Evolutionary conservation across 2,329 filamentous ascomycete species (phyloP).

Genomic region (Aspergillus pseudotamarii): DNA sequence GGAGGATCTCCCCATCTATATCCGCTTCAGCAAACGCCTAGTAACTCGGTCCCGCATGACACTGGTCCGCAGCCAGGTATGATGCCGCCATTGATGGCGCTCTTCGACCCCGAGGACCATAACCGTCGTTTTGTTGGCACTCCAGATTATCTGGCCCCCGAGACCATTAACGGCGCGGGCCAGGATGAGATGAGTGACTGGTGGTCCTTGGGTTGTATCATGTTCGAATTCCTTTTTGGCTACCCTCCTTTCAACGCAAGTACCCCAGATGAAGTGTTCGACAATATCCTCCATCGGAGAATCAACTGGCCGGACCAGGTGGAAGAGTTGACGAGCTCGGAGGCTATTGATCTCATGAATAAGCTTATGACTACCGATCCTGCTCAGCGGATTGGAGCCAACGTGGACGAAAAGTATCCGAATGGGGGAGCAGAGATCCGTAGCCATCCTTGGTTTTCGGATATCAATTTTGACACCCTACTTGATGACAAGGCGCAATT

Average conservation of each 20-base stretch:
- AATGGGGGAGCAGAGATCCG: constrained; percentile 91
- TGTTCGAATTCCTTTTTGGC: constrained; percentile 95
- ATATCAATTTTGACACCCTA: constrained; percentile 84
- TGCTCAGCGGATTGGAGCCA: constrained; percentile 78
- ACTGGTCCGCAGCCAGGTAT: constrained; percentile 65
- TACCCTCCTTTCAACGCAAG: constrained; percentile 90
- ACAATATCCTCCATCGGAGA: constrained; percentile 86
- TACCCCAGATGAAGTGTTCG: constrained; percentile 91
- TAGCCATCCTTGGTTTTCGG: constrained; percentile 83
- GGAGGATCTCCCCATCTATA: constrained; percentile 77
- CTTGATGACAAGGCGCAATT: constrained; percentile 97
- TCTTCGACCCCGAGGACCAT: constrained; percentile 94
- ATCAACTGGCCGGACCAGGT: constrained; percentile 91
- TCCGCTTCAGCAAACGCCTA: constrained; percentile 63
- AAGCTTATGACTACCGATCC: constrained; percentile 85
- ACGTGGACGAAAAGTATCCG: constrained; percentile 76
- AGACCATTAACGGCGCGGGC: constrained; percentile 91
- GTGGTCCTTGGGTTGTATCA: constrained; percentile 99
- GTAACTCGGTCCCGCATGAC: constrained; percentile 47
- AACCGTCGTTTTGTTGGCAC: constrained; percentile 94
- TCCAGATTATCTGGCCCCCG: constrained; percentile 93
- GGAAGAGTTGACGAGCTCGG: constrained; percentile 77
- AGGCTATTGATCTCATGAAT: constrained; percentile 94
- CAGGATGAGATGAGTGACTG: constrained; percentile 99
- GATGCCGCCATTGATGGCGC: constrained; percentile 88